Base-by-base conservation (phyloP, 73 alveolate species). In the Paramecium sonneborni region DNA sequence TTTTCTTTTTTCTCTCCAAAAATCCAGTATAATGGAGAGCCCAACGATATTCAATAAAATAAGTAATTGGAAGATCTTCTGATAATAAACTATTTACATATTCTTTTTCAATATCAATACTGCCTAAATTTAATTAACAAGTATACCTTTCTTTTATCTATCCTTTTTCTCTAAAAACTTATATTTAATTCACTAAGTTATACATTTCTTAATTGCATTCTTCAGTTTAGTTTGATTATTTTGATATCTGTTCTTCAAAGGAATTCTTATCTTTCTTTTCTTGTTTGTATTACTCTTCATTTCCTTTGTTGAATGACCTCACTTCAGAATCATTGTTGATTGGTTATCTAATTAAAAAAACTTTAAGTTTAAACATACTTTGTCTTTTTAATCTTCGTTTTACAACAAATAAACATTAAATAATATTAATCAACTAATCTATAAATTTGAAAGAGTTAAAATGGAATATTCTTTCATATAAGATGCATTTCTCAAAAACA, bases 1-100 rank as follows among this genome's bases (percentile, higher is more conserved):
- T 28, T 32, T 62, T 62, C 48, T 30, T 62, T 28, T 26, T 62
- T 30, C 52, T 46, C 12, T 28, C 84, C 24, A 62, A 28, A 32
- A 26, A 62, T 26, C 84, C 48, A 26, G 84, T 62, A 7, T 62
- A 62, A 12, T 26, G 48, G 0, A 62, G 2, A 24, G 84, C 84
- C 84, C 84, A 62, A 12, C 84, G 48, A 62, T 30, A 62, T 62
- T 62, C 84, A 26, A 62, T 62, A 32, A 62, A 62, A 62, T 62
- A 32, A 30, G 20, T 28, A 52, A 52, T 52, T 15, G 68, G 68
- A 18, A 52, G 68, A 52, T 52, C 68, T 52, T 52, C 68, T 52
- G 68, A 10, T 0, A 52, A 21, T 18, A 52, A 3, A 0, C 68
- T 30, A 52, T 52, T 52, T 23, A 52, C 30, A 18, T 4, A 52